Evolutionary conservation across 2,329 filamentous ascomycete species (phyloP).

Genomic region (Magnaporthiopsis rhizophila): DNA sequence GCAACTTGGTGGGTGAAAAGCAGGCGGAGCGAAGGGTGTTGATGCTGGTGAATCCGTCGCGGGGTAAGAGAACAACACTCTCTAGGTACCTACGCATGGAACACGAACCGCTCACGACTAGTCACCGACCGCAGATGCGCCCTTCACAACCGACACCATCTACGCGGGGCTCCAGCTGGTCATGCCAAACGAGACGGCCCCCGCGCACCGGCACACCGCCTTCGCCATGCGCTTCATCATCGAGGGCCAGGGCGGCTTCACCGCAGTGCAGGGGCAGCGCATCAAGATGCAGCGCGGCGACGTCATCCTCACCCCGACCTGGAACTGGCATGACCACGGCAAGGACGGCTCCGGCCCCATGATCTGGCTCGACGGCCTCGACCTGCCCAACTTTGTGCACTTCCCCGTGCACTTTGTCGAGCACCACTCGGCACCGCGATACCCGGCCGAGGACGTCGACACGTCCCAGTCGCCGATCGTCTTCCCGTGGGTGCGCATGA

Average conservation of each 20-base stretch:
- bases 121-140: conserved; percentile 25
- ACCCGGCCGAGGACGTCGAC: conserved; percentile 33
- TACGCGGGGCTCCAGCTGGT: conserved; percentile 48
- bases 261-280: conserved; percentile 41
- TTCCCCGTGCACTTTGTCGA: conserved; percentile 46
- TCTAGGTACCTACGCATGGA: not conserved
- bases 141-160: conserved; percentile 46
- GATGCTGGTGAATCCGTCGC: conserved; percentile 27
- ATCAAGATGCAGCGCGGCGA: conserved; percentile 42
- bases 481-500: conserved; percentile 40
- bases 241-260: conserved; percentile 44
- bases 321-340: conserved; percentile 50
- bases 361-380: conserved; percentile 49
- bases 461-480: conserved; percentile 31
- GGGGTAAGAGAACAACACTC: not conserved
- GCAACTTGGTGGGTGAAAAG: conserved; percentile 23
- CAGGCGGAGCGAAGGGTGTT: conserved; percentile 28
- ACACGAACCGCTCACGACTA: conserved; percentile 14
- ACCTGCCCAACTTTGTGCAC: conserved; percentile 40
- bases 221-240: conserved; percentile 49
- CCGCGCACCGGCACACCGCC: conserved; percentile 43
- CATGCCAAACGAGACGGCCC: conserved; percentile 43
- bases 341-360: conserved; percentile 44
- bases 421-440: conserved; percentile 33
- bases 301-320: conserved; percentile 46